Base-by-base conservation (phyloP, 768 basidiomycete genomes). In the Chalciporus piperatus region DNA sequence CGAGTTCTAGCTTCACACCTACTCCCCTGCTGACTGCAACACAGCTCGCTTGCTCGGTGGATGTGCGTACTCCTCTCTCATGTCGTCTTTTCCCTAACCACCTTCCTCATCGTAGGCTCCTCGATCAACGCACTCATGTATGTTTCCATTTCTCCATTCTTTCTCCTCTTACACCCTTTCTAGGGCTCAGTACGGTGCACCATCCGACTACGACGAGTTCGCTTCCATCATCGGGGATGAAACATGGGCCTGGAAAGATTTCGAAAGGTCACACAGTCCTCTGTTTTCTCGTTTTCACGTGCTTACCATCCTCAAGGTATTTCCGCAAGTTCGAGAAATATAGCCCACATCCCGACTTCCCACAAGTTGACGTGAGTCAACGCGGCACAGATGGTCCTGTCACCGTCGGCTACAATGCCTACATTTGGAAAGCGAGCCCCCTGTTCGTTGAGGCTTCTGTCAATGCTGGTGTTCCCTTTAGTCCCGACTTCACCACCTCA, bases 141-240 rank as follows among this genome's bases (percentile, higher is more conserved):
- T 12, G 61, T 55, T 33, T 3, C 6, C 16, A 9, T 44, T 13
- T 14, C 23, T 33, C 19, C 5, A n/a, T 41, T 19, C 13, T 12
- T 20, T 35, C 8, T 6, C n/a, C 6, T 42, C 3, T 65, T 41
- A 69, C 23, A 1, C 17, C 14, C 16, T 11, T 11, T 14, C 5
- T 27, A 69, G 67, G 41, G 80, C 78, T 38, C 87, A 88, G 13
- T 80, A 78, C 23, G 84, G 84, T 19, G 74, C 83, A 22, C 85
- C 87, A 4, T 78, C 78, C 2, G 87, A 89, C 59, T 87, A 81
- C 48, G 81, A 87, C 56, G 79, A 87, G 63, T 87, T 83, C 78
- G 81, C 78, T 0, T 60, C 65, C 3, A 76, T 80, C 25, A 70
- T 72, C 13, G 80, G 77, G 8, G 80, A 85, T 35, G 68, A 76